A percentile compares a stretch with the other conserved stretches of the same genome.
Conservation (phyloP, 208 protist species). For the Trypanosoma congolense region DNA sequence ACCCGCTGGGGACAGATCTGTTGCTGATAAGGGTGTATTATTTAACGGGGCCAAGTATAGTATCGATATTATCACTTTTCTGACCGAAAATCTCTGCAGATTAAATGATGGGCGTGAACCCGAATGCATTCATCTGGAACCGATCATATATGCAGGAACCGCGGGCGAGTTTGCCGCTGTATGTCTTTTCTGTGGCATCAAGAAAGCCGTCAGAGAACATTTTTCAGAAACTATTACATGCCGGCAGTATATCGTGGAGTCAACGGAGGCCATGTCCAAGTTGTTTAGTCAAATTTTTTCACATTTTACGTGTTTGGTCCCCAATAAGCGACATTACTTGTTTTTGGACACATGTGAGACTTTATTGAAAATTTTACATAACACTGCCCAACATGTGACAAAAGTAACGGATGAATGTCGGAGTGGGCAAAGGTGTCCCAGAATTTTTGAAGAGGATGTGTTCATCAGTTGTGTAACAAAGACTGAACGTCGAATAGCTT, state of each 20-base stretch:
- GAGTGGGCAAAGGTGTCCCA: background rate
- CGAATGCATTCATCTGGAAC: background rate
- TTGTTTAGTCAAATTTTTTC: background rate
- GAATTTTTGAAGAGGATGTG: slow-evolving; percentile 14
- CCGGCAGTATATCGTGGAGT: background rate
- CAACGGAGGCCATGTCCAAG: background rate
- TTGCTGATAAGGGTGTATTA: background rate
- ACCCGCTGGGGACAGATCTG: background rate
- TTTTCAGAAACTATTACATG: background rate
- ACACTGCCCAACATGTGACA: background rate
- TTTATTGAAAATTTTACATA: background rate
- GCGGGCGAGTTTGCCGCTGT: background rate
- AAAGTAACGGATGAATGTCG: no score
- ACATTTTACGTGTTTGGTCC: background rate
- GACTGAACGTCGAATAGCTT: no score
- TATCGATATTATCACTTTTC: background rate
- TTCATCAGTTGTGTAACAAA: background rate
- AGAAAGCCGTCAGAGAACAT: background rate
- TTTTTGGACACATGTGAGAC: background rate
- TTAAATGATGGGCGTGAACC: background rate
- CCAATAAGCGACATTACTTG: background rate
- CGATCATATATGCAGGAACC: background rate
- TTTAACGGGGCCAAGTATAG: background rate
- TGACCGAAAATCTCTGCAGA: background rate
- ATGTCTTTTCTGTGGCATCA: background rate